Conservation (phyloP, 164 flowering plant species). For the Amborella trichopoda region DNA sequence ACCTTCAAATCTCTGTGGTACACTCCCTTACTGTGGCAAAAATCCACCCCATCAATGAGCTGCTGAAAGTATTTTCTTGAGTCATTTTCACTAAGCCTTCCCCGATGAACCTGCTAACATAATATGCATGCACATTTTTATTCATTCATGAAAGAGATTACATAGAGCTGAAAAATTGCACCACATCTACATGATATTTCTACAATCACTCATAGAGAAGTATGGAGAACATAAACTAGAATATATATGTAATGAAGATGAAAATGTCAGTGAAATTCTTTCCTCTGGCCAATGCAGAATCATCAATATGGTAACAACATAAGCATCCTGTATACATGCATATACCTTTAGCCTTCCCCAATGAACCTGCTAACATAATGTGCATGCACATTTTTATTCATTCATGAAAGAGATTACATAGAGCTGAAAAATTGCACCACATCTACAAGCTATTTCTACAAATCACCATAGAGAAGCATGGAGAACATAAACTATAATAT, state of each 20-base stretch:
- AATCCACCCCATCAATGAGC: constrained; percentile 95
- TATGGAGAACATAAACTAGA: no score
- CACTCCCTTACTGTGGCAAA: constrained; percentile 96
- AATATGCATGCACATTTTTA: no score
- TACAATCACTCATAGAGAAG: no score
- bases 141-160: not conserved
- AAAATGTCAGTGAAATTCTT: no score
- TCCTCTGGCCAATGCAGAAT: no score
- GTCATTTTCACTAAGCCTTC: constrained; percentile 84
- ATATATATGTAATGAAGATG: no score
- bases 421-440: not conserved
- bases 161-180: not conserved
- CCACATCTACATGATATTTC: not conserved
- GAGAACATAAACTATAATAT: no score
- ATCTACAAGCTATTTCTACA: no score
- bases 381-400: no score
- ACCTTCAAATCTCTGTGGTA: constrained; percentile 98
- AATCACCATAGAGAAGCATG: no score
- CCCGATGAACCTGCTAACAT: constrained; percentile 80
- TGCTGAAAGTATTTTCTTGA: constrained; percentile 85
- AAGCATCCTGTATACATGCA: no score
- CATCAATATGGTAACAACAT: no score
- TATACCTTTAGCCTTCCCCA: constrained; percentile 83
- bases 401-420: not conserved
- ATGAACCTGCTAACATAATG: constrained; percentile 80